Evolutionary conservation across 257 asterid species (phyloP).

Genomic region (Solanum ossicruentum): DNA sequence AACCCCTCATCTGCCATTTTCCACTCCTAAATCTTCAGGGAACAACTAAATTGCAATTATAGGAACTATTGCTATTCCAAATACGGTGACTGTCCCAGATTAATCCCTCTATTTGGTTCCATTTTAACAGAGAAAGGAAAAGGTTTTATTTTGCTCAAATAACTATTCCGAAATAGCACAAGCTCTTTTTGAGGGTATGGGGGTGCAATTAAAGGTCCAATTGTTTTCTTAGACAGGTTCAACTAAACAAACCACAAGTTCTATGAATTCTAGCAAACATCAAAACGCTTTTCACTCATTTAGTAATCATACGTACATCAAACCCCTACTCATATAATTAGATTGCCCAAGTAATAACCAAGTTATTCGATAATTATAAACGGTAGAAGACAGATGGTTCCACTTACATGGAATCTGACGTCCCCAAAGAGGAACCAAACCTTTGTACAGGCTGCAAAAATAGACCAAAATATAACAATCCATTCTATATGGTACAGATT

Average conservation of each 20-base stretch:
- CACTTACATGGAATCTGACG: conserved; percentile 92
- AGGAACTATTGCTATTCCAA: neutral
- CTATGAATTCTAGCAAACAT: neutral
- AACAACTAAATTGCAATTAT: neutral
- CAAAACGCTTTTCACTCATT: neutral
- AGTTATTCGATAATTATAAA: neutral
- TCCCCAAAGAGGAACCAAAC: conserved; percentile 92
- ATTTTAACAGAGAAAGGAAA: neutral
- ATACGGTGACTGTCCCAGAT: neutral
- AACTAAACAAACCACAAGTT: neutral
- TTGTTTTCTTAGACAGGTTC: neutral
- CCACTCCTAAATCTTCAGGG: neutral
- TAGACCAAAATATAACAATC: neutral
- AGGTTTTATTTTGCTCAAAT: neutral
- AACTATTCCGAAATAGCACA: neutral
- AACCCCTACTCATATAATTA: neutral
- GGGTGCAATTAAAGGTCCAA: neutral
- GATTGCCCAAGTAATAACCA: neutral
- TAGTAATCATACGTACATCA: neutral
- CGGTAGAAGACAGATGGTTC: neutral
- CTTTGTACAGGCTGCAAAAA: conserved; percentile 70
- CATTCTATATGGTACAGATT: neutral
- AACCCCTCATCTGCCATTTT: neutral
- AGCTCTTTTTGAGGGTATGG: neutral
- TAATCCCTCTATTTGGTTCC: neutral